Percentiles rank a stretch among this genome's conserved stretches.
phyloP scores from a whole-genome alignment of 306 rosid species.

The Parietaria judaica region DNA sequence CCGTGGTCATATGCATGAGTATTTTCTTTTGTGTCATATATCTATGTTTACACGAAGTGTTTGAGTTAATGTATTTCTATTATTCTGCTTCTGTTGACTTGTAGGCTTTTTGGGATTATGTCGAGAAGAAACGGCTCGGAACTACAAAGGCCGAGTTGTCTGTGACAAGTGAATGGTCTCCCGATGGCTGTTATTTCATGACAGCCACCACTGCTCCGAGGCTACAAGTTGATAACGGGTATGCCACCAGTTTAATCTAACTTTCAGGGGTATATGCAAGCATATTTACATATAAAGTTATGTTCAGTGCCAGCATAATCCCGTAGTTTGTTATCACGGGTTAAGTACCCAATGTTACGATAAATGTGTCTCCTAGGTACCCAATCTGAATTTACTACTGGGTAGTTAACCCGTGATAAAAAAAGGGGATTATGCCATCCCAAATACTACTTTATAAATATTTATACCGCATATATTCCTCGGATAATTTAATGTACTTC shows the following conservation, averaged over 20 bases:
- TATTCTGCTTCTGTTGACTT: slow-evolving; percentile 1
- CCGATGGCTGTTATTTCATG: slow-evolving; percentile 92
- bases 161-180: slow-evolving; percentile 94
- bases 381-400: too few species aligned
- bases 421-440: too few species aligned
- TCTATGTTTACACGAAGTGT: too few species aligned
- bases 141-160: slow-evolving; percentile 82
- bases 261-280: not conserved
- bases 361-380: too few species aligned
- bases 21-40: too few species aligned
- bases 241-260: slow-evolving; percentile 17
- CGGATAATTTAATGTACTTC: not conserved
- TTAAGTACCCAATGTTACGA: too few species aligned
- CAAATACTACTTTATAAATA: too few species aligned
- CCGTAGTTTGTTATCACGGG: not conserved
- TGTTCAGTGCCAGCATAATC: too few species aligned
- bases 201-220: slow-evolving; percentile 98
- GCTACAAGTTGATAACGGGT: slow-evolving; percentile 97
- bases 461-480: too few species aligned
- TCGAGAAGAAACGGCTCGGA: slow-evolving; percentile 57
- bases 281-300: not conserved
- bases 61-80: too few species aligned
- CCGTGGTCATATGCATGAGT: too few species aligned
- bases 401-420: too few species aligned
- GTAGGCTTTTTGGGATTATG: slow-evolving; percentile 91